Base-by-base conservation (phyloP, 73 alveolate species). In the Paramecium bursaria region DNA sequence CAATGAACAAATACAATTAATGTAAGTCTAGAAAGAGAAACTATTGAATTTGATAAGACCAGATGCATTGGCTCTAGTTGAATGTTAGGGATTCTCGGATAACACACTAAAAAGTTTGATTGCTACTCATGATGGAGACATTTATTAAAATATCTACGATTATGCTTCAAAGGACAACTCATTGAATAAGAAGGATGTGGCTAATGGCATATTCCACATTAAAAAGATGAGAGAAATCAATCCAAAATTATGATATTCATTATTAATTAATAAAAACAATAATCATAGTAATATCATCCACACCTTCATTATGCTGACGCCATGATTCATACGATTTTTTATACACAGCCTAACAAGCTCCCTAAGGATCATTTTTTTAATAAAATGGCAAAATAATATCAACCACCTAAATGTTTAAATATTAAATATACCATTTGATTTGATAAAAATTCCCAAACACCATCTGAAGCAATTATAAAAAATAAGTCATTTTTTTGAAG, bases 101-200 rank as follows among this genome's bases (percentile, higher is more conserved):
- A 73, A 79, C 23, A 25, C 75, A 53, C 54, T 79, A 55, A 31
- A 73, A 79, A 54, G 85, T 35, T 67, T 67, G 82, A 67, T 67
- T 9, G 82, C 82, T 14, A 53, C 82, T 15, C 33, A 42, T 11
- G 82, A 67, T 15, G 82, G 82, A 2, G 82, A 67, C 44, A 57
- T 67, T n/a, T 67, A 67, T 42, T 5, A 31, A 23, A 67, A 67
- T 23, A 33, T 67, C 60, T 67, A 39, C 23, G 44, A 67, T 19
- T 67, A 39, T 42, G 82, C 55, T 42, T 67, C 82, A 15, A 35
- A 67, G 48, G 82, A 67, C 7, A 67, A 67, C 27, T 67, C 82
- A 67, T 42, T 67, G 44, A 67, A 67, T 42, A 7, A 39, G 49
- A 39, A 7, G 11, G 14, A 5, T 11, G 49, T 39, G 11, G 49